Base-by-base conservation (phyloP, 345 rosid species). In the Hibiscus tridactylites region DNA sequence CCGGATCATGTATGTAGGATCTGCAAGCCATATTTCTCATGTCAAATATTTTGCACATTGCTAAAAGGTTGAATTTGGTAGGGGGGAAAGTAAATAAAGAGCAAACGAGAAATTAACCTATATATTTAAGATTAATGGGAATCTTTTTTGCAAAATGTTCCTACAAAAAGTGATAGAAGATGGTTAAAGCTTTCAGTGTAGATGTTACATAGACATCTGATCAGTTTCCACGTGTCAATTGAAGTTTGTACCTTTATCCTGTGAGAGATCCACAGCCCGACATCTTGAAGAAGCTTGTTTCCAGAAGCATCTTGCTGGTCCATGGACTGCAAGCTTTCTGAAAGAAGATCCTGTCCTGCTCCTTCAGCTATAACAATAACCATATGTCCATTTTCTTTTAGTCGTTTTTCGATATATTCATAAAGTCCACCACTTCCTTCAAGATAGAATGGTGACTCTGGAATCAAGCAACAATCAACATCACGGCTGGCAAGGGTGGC, bases 1-100 rank as follows among this genome's bases (percentile, higher is more conserved):
- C 28, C 94, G 89, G 77, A 92, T 90, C 96, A 92, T 92, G 82
- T 90, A 92, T 31, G 97, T 92, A 49, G 97, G 96, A 84, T 92
- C 97, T 92, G 90, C 77, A 72, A 73, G 61, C 73, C 47, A 66
- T 72, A 44, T 31, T 47, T 15, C 47, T 62, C 65, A 69, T 73
- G 42, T 58, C 57, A 81, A 28, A 17, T 70, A 61, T 21, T 70
- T 70, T 50, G 70, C 33, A 76, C 10, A 4, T 53, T 8, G 39
- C 61, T 74, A 15, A 62, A 28, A 57, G n/a, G 67, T 59, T 21
- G 73, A 28, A 56, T 47, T 5, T 28, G 29, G 39, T 39, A 6
- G 0, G 6, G 57, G 28, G 49, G 3, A 15, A 15, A 1, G 68
- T 17, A 26, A 71, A 63, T 2, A 58, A 58, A 62, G 29, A 54